Percentiles rank a stretch among this genome's conserved stretches.
phyloP scores from a whole-genome alignment of 2,329 filamentous ascomycete genomes.

The Aspergillus novofumigatus region DNA sequence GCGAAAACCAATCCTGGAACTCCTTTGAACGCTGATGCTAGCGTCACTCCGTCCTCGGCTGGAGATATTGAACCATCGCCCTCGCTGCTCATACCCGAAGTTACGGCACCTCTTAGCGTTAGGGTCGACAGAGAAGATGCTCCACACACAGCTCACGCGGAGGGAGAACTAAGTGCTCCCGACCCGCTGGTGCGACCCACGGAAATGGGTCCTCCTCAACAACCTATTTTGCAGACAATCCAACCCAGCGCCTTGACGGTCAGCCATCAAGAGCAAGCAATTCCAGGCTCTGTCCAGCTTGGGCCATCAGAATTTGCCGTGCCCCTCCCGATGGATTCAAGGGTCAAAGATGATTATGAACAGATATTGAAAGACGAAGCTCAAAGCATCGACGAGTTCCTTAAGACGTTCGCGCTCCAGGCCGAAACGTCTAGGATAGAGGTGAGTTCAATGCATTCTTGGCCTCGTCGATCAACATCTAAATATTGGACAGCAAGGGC shows the following conservation, averaged over 20 bases:
- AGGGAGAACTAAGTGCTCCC: constrained; percentile 20
- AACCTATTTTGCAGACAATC: constrained; percentile 30
- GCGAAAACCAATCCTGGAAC: constrained; percentile 16
- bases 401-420: constrained; percentile 17
- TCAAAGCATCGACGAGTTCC: constrained; percentile 27
- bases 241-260: constrained; percentile 36
- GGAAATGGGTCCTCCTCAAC: constrained; percentile 20
- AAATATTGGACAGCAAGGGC: constrained; percentile 21
- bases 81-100: constrained; percentile 25
- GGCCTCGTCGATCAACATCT: constrained; percentile 5
- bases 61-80: constrained; percentile 36
- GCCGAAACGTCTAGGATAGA: constrained; percentile 15
- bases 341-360: constrained; percentile 42
- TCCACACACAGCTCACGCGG: constrained; percentile 12
- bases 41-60: constrained; percentile 40
- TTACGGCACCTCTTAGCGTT: constrained; percentile 32
- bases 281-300: constrained; percentile 32
- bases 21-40: constrained; percentile 21
- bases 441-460: constrained; percentile 17
- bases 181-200: constrained; percentile 25
- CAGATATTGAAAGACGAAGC: constrained; percentile 26
- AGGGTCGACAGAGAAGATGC: constrained; percentile 29
- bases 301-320: constrained; percentile 39
- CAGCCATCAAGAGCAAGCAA: constrained; percentile 19
- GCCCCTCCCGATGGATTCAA: constrained; percentile 41